Evolutionary conservation across 2,329 filamentous ascomycete species (phyloP).

Genomic region (Ophiocordyceps robertsii): DNA sequence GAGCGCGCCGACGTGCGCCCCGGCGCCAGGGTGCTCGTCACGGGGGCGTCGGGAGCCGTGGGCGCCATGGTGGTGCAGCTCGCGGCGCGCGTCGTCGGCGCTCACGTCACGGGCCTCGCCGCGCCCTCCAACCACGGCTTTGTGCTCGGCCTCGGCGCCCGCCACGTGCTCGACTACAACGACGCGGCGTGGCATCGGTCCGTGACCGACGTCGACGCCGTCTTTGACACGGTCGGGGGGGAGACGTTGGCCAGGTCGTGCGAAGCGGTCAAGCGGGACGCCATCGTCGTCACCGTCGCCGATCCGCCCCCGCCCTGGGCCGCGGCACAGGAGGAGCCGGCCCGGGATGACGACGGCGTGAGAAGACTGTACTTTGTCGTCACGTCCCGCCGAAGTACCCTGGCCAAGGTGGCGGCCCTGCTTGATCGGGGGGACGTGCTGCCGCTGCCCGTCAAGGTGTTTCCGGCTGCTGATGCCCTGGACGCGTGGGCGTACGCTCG

Average conservation of each 20-base stretch:
- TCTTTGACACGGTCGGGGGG: constrained; percentile 3
- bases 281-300: constrained; percentile 19
- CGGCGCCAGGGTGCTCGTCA: constrained; percentile 12
- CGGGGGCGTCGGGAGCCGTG: constrained; percentile 17
- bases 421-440: constrained; percentile 10
- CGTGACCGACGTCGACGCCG: constrained; percentile 11
- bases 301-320: constrained; percentile 21
- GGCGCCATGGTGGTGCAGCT: constrained; percentile 17
- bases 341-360: constrained; percentile 11
- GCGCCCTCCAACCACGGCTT: constrained; percentile 6
- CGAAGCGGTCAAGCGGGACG: constrained; percentile 14
- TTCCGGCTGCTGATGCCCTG: constrained; percentile 9
- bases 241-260: constrained; percentile 14
- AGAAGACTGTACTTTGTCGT: constrained; percentile 17
- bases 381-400: constrained; percentile 6
- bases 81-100: constrained; percentile 7
- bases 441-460: constrained; percentile 9
- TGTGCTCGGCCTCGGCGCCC: constrained; percentile 9
- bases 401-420: constrained; percentile 8
- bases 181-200: constrained; percentile 8
- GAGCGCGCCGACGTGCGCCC: constrained; percentile 6
- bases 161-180: constrained; percentile 14
- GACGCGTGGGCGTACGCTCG: constrained; percentile 13
- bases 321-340: not conserved
- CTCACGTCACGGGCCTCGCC: constrained; percentile 15